Evolutionary conservation across 2,329 filamentous ascomycete genomes (phyloP).

Genomic region (Tolypocladium inflatum): DNA sequence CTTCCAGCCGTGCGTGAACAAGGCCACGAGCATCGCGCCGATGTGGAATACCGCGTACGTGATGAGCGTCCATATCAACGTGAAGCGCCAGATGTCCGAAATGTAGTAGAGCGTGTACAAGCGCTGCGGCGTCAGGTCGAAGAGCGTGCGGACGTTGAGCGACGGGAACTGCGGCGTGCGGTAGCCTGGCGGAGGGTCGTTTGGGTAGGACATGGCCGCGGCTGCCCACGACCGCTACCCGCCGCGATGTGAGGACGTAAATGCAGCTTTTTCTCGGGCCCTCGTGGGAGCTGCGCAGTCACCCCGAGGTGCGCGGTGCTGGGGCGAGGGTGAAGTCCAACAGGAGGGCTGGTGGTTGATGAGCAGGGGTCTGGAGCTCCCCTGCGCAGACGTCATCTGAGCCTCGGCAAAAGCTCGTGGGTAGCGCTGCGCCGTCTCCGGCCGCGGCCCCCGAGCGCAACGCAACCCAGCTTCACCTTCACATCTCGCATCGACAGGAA

Average conservation of each 20-base stretch:
- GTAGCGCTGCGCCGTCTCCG: neutral
- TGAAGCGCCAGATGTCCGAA: slow-evolving; percentile 78
- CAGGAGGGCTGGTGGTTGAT: neutral
- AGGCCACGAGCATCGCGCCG: slow-evolving; percentile 59
- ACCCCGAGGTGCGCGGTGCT: neutral
- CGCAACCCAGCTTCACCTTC: neutral
- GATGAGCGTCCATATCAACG: slow-evolving; percentile 75
- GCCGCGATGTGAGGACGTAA: neutral
- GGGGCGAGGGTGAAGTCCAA: neutral
- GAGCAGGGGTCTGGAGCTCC: neutral
- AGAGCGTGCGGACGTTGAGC: slow-evolving; percentile 61
- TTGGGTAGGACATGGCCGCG: slow-evolving; percentile 2
- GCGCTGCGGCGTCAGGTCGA: slow-evolving; percentile 29
- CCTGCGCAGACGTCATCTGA: slow-evolving; percentile 5
- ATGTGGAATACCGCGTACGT: slow-evolving; percentile 69
- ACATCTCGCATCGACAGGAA: slow-evolving; percentile 2
- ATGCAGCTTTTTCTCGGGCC: neutral
- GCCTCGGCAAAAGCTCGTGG: slow-evolving; percentile 16
- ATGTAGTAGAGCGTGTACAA: slow-evolving; percentile 60
- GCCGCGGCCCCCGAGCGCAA: neutral
- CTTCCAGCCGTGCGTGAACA: slow-evolving; percentile 59
- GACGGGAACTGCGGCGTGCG: slow-evolving; percentile 66
- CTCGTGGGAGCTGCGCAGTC: neutral
- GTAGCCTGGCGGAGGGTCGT: slow-evolving; percentile 43
- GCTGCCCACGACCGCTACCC: neutral